Evolutionary conservation across 257 asterid species (phyloP).

Genomic region (Scutellaria minor): DNA sequence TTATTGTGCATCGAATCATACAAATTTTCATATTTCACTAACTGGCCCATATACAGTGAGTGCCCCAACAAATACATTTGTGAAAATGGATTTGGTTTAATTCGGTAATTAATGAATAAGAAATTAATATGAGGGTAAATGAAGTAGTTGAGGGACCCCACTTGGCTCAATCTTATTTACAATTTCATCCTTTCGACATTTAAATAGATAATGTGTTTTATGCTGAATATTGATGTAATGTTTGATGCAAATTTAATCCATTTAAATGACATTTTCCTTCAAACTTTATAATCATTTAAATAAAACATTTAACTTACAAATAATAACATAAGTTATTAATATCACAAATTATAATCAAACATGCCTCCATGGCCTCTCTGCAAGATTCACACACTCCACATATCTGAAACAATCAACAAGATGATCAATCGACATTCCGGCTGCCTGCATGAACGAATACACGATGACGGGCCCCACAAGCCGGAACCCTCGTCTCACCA

Average conservation of each 20-base stretch:
- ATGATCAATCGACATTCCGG: constrained; percentile 89
- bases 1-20: neutral
- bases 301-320: constrained; percentile 21
- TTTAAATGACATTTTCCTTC: neutral
- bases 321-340: neutral
- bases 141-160: no score
- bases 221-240: no score
- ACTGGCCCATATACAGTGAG: no score
- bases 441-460: constrained; percentile 91
- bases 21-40: no score
- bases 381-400: constrained; percentile 73
- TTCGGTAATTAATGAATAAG: no score
- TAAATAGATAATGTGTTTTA: no score
- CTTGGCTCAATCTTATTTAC: no score
- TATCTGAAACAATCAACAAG: constrained; percentile 83
- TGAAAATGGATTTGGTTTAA: no score
- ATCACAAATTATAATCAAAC: constrained; percentile 40
- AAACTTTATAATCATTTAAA: neutral
- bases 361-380: constrained; percentile 96
- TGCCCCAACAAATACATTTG: no score
- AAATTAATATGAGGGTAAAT: no score
- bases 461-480: constrained; percentile 92
- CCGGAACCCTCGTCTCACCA: constrained; percentile 79
- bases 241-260: neutral
- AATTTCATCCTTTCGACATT: no score